Percentiles rank a stretch among this genome's conserved stretches.
Evolutionary conservation across 1,139 yeast species (phyloP).

Genomic region (Hyphopichia burtonii): DNA sequence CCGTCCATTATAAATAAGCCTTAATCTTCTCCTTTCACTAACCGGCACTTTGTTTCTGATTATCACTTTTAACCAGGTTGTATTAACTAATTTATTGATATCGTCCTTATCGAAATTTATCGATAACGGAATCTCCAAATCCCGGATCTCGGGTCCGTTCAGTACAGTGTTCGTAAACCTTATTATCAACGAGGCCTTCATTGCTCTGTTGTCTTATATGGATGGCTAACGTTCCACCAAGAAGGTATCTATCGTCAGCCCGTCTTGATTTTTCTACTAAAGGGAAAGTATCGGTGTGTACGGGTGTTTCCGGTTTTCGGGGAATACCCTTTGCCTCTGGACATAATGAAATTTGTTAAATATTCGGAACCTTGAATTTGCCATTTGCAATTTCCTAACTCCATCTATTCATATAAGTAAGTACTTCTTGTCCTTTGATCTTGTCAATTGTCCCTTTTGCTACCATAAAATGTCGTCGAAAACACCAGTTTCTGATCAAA

Average conservation of each 20-base stretch:
- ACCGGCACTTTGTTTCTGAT: conserved; percentile 28
- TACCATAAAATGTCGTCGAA: background rate
- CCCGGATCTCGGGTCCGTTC: conserved; percentile 21
- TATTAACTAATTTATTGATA: conserved; percentile 29
- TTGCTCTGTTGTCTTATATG: conserved; percentile 2
- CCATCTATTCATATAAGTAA: too few species aligned
- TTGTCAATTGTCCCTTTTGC: too few species aligned
- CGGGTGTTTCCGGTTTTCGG: background rate
- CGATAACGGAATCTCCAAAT: conserved; percentile 29
- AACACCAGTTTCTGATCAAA: background rate
- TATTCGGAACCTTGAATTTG: too few species aligned
- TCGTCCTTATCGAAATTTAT: conserved; percentile 33
- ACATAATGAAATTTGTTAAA: too few species aligned
- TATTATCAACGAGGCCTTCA: conserved; percentile 23
- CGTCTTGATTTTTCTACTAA: background rate
- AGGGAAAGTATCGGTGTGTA: background rate
- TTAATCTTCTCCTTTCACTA: conserved; percentile 50
- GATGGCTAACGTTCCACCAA: too few species aligned
- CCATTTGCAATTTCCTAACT: too few species aligned
- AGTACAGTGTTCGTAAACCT: conserved; percentile 32
- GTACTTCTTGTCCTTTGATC: too few species aligned
- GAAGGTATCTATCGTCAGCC: too few species aligned
- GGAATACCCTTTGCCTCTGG: too few species aligned
- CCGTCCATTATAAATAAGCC: conserved; percentile 74
- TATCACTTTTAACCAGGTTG: conserved; percentile 27